Evolutionary conservation across 108 stramenopile species (phyloP), one percentile per base, ranked within the genome.

Genomic region (Nitzschia palea): DNA sequence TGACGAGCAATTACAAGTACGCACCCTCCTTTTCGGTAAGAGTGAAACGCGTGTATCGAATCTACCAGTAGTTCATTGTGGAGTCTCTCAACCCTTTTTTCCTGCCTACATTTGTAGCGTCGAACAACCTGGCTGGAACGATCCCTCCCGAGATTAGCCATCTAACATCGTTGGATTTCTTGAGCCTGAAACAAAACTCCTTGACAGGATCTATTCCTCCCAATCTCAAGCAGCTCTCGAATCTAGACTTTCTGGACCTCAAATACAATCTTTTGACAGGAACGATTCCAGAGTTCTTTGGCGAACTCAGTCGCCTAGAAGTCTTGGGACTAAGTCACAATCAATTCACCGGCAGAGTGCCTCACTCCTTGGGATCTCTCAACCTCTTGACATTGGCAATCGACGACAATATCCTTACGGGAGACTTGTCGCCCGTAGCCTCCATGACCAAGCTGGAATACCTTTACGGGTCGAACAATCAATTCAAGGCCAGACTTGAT

Each of bases 121-220:
- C 32, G 25, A 83, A 82, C 63, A 76, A 80, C 27, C 65, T 86
- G 44, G n/a, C 57, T 65, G 85, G 85, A 5, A 17, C 43, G 9
- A 43, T 86, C 27, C 85, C 85, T 5, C 32, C 48, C 12, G 86
- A 87, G 57, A 36, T 85, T 44, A 37, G 71, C 10, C 65, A 65
- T 30, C 61, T 85, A 53, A 48, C 51, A 8, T 26, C 55, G 4
- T 44, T 85, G 51, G 53, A 72, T 2, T 42, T 76, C 26, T 57
- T 84, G 12, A 44, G 42, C 47, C 40, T 84, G 0, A 70, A 63
- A 20, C 31, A 69, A 15, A 84, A 84, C 53, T 15, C 34, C 3
- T 20, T 84, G 23, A 29, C 37, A 0, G 72, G 79, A 17, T 59
- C 54, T 4, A 62, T 84, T 22, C 83, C 83, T 29, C 12, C 20